A percentile compares a stretch with the other conserved stretches of the same genome.
Conservation (phyloP, 2,329 filamentous ascomycete genomes). For the Cladosporium sp. region DNA sequence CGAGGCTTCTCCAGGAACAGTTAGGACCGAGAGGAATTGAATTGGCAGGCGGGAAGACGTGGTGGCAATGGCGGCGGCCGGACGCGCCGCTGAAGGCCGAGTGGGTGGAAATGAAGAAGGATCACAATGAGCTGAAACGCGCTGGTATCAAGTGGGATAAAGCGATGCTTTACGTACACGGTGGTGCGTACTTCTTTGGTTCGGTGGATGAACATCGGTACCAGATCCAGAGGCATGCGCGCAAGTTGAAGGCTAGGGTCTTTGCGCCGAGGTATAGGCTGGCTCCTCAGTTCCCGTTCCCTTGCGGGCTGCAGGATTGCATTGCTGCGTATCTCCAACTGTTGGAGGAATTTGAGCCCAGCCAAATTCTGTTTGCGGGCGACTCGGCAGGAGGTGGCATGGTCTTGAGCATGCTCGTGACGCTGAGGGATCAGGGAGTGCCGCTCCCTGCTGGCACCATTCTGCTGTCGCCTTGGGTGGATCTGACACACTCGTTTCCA, state of each 20-base stretch:
- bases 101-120: constrained; percentile 91
- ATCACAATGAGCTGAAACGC: constrained; percentile 64
- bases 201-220: constrained; percentile 97
- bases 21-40: constrained; percentile 70
- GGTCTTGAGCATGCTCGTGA: constrained; percentile 71
- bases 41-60: constrained; percentile 70
- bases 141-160: constrained; percentile 55
- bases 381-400: constrained; percentile 93
- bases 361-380: constrained; percentile 78
- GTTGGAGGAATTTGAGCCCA: constrained; percentile 67
- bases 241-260: constrained; percentile 85
- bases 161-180: constrained; percentile 90
- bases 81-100: constrained; percentile 67
- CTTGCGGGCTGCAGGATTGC: constrained; percentile 85
- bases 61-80: constrained; percentile 83
- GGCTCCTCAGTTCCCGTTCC: constrained; percentile 90
- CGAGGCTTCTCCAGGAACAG: constrained; percentile 61
- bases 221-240: constrained; percentile 90
- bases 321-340: constrained; percentile 82
- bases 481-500: constrained; percentile 91
- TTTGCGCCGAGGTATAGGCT: constrained; percentile 81
- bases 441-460: constrained; percentile 85
- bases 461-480: constrained; percentile 91
- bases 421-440: constrained; percentile 72
- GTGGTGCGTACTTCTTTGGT: constrained; percentile 92